Conservation (phyloP, 768 basidiomycete species). For the Lentinula edodes region DNA sequence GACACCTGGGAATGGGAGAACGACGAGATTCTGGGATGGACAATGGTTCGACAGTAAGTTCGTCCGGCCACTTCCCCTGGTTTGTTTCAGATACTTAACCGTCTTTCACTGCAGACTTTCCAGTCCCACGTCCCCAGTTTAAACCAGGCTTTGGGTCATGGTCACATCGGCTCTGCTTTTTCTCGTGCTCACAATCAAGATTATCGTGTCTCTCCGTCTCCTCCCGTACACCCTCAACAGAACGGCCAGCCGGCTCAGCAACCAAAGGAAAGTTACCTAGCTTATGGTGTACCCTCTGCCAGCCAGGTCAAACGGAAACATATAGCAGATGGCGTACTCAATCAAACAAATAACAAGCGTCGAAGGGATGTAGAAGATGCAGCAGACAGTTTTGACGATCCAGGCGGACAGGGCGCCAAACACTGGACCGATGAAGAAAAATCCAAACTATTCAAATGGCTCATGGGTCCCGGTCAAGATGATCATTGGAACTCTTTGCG, state of each 20-base stretch:
- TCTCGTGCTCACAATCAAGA: slow-evolving; percentile 22
- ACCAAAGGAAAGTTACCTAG: not conserved
- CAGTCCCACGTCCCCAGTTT: slow-evolving; percentile 50
- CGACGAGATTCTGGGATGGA: slow-evolving; percentile 53
- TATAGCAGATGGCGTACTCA: slow-evolving; percentile 27
- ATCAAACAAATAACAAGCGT: slow-evolving; percentile 29
- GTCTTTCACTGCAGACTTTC: slow-evolving; percentile 32
- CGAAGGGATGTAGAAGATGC: slow-evolving; percentile 39
- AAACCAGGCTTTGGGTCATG: slow-evolving; percentile 56
- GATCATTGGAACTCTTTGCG: slow-evolving; percentile 76
- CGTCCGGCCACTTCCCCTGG: slow-evolving; percentile 13
- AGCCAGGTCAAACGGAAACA: slow-evolving; percentile 44
- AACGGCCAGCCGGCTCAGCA: slow-evolving; percentile 7
- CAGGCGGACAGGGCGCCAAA: slow-evolving; percentile 61
- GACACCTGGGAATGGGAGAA: slow-evolving; percentile 46
- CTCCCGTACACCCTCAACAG: slow-evolving; percentile 9
- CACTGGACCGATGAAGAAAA: slow-evolving; percentile 88
- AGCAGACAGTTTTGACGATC: slow-evolving; percentile 35
- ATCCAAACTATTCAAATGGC: slow-evolving; percentile 70
- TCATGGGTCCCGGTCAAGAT: slow-evolving; percentile 66
- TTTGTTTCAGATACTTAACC: slow-evolving; percentile 4
- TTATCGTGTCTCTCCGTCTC: slow-evolving; percentile 26
- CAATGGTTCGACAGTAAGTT: slow-evolving; percentile 51
- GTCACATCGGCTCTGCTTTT: slow-evolving; percentile 25
- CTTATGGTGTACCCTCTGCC: not conserved